A percentile compares a stretch with the other conserved stretches of the same genome.
Evolutionary conservation across 495 filamentous ascomycete species (phyloP).

Genomic region (Trichoderma virens): DNA sequence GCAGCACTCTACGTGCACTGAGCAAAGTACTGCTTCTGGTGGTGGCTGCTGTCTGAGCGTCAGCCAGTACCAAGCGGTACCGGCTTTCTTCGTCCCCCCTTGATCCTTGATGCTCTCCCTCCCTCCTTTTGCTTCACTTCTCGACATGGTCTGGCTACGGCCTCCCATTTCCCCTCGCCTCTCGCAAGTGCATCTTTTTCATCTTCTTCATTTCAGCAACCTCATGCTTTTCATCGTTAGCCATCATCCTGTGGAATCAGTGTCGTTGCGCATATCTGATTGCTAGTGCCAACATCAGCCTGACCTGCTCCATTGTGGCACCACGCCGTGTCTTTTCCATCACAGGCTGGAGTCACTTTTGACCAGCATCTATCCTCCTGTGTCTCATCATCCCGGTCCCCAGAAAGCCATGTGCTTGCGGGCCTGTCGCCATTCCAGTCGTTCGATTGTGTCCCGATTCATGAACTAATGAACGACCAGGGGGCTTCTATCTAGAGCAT

Average conservation of each 20-base stretch:
- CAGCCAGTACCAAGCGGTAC: neutral
- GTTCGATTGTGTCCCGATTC: conserved; percentile 7
- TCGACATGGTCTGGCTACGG: neutral
- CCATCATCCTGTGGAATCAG: neutral
- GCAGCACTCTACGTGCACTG: neutral
- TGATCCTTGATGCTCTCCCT: neutral
- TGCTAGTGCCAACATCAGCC: neutral
- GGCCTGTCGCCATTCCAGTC: conserved; percentile 1
- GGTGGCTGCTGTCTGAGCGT: neutral
- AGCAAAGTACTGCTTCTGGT: neutral
- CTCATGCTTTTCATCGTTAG: too few species aligned
- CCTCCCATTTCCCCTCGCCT: neutral
- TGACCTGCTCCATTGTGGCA: neutral
- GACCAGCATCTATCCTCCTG: neutral
- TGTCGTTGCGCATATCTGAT: too few species aligned
- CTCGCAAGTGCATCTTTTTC: neutral
- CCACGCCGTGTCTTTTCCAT: neutral
- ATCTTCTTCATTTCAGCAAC: neutral
- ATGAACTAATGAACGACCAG: conserved; percentile 2
- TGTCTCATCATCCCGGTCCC: conserved; percentile 2
- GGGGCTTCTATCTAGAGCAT: neutral
- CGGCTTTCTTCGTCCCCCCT: neutral
- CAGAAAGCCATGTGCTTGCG: neutral
- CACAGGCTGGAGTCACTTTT: neutral
- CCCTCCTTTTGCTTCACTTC: neutral